These are phyloP conservation scores for Dendrocalamus latiflorus DNA, from an alignment of 202 grass and related monocot species.

Conservation along the genomic window DNA sequence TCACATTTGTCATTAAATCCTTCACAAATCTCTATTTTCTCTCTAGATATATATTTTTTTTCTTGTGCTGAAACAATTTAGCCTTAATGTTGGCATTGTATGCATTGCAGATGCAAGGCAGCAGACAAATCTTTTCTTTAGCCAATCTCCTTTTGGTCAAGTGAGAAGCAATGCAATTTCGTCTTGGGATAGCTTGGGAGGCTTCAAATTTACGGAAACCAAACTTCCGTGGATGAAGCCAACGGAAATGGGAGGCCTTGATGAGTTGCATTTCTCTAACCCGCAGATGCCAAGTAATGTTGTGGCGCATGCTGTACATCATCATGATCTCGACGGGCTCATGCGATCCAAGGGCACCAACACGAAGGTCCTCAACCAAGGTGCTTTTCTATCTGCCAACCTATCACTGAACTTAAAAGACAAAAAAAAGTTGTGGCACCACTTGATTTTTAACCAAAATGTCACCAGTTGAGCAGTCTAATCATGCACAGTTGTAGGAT, in stretches of 20 bases:
- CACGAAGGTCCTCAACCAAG: slow-evolving; percentile 60
- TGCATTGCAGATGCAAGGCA: slow-evolving; percentile 58
- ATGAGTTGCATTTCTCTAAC: slow-evolving; percentile 35
- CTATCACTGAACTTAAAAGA: neutral
- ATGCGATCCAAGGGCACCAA: slow-evolving; percentile 50
- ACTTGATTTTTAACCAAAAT: neutral
- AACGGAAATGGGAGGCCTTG: slow-evolving; percentile 21
- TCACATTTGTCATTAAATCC: neutral
- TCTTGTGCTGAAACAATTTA: slow-evolving; percentile 14
- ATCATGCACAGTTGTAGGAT: neutral
- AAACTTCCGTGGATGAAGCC: slow-evolving; percentile 68
- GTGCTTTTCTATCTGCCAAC: slow-evolving; percentile 9
- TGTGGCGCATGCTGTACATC: slow-evolving; percentile 9
- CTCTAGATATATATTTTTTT: neutral
- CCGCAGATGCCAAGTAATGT: slow-evolving; percentile 24
- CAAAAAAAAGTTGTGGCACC: neutral
- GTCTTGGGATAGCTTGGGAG: slow-evolving; percentile 51
- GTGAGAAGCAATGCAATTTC: slow-evolving; percentile 49
- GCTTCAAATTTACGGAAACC: slow-evolving; percentile 56
- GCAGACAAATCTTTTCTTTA: slow-evolving; percentile 47
- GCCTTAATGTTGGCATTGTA: slow-evolving; percentile 8
- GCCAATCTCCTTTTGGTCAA: slow-evolving; percentile 51
- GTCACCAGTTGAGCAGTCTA: neutral
- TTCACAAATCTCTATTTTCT: neutral
- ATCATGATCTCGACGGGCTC: slow-evolving; percentile 56